Percentiles rank a stretch among this genome's conserved stretches.
Evolutionary conservation across 1,284 basidiomycete genomes (phyloP).

Genomic region (Heimioporus retisporus): DNA sequence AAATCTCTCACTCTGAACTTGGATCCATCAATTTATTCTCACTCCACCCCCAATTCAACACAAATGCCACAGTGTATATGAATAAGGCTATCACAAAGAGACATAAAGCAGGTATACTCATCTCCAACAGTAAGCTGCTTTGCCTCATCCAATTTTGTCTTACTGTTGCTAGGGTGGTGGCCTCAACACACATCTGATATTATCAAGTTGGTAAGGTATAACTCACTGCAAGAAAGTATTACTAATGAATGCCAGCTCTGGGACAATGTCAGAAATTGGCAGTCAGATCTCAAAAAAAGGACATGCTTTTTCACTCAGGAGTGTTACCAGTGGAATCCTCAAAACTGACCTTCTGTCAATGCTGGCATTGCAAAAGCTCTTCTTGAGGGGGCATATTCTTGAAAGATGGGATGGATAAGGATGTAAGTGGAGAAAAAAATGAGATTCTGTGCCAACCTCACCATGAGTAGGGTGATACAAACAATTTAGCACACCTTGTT

Average conservation of each 20-base stretch:
- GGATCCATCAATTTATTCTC: background rate
- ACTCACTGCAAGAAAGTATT: too few species aligned
- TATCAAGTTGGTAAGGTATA: background rate
- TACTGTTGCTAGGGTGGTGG: slow-evolving; percentile 2
- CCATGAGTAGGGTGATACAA: too few species aligned
- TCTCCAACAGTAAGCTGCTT: background rate
- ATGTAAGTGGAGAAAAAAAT: too few species aligned
- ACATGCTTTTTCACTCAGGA: background rate
- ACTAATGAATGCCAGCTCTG: background rate
- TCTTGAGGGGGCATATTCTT: too few species aligned
- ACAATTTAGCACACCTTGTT: too few species aligned
- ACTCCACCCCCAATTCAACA: background rate
- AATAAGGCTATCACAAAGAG: background rate
- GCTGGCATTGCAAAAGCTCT: background rate
- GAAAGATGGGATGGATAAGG: too few species aligned
- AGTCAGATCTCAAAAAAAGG: background rate
- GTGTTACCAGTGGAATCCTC: slow-evolving; percentile 3
- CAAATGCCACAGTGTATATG: background rate
- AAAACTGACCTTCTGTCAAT: background rate
- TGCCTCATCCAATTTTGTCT: background rate
- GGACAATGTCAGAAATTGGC: slow-evolving; percentile 3
- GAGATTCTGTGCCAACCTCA: too few species aligned
- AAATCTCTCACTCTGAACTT: background rate
- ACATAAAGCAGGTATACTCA: background rate
- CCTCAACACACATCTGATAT: background rate